Base-by-base conservation (phyloP, 768 basidiomycete species). In the Lactarius hatsudake region DNA sequence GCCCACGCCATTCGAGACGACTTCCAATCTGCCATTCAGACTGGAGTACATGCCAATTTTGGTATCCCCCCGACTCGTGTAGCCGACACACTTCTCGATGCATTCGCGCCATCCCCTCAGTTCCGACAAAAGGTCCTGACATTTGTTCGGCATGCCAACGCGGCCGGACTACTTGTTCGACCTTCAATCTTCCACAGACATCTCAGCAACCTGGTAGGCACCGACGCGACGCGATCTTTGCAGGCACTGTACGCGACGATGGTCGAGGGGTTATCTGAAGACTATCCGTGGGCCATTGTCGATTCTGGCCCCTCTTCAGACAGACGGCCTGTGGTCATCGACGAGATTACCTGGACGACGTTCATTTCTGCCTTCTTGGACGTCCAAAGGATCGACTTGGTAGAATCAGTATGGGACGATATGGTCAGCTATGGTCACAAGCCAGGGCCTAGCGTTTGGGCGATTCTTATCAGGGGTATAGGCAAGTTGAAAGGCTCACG, bases 331-430 rank as follows among this genome's bases (percentile, higher is more conserved):
- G 77, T 89, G 9, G 75, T 81, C 10, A 77, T 94, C 72, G 82
- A 84, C 2, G 84, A 86, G 67, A 75, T 81, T 10, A 77, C 80
- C 34, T 93, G 91, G 90, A 81, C 82, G 0, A 80, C 84, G 2
- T 88, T 94, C 71, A 75, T 94, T 61, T 80, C 81, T 1, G 86
- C 82, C 17, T 91, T 92, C 70, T 76, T 92, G 51, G 81, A 80
- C 63, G 80, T 82, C 68, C 79, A 82, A 43, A 78, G 83, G 36
- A 78, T 79, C 53, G 86, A 89, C 61, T 75, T 87, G 26, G 91
- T 87, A 3, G 83, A 82, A 54, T 76, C 78, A 28, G 73, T 93
- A 6, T 93, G 93, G 93, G 79, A 83, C 42, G 90, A 92, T 73
- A 83, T 91, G 78, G 62, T 78, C 20, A 71, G 75, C 43, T 76